Percentiles rank a stretch among this genome's conserved stretches.
phyloP scores from a whole-genome alignment of 139 green algal species.

The Tetradesmus obliquus region DNA sequence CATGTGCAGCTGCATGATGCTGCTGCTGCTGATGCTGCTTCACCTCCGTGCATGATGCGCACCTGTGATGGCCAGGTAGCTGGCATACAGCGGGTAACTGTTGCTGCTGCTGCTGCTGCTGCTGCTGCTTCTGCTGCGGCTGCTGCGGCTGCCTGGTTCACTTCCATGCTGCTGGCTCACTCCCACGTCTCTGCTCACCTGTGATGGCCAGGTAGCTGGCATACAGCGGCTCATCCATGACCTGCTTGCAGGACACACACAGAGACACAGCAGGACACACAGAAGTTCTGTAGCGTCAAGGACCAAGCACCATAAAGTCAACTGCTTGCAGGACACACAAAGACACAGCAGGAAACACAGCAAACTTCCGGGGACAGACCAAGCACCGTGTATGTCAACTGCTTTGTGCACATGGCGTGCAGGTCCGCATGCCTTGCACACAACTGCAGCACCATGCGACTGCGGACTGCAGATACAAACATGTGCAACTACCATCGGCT shows the following conservation, averaged over 20 bases:
- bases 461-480: not conserved
- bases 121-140: not conserved
- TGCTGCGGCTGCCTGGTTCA: not conserved
- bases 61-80: conserved; percentile 63
- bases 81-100: not conserved
- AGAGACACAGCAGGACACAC: conserved; percentile 41
- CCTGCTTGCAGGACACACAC: conserved; percentile 59
- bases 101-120: not conserved
- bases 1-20: not conserved
- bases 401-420: not conserved
- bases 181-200: not conserved
- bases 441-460: not conserved
- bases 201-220: conserved; percentile 66
- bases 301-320: too few relatives aligned
- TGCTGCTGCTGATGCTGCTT: not conserved
- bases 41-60: not conserved
- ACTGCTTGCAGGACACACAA: too few relatives aligned
- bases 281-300: not conserved
- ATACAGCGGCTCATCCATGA: conserved; percentile 78
- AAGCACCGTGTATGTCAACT: not conserved
- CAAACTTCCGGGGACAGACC: not conserved
- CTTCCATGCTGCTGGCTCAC: not conserved
- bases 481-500: too few relatives aligned
- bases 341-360: not conserved
- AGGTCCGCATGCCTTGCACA: too few relatives aligned